Base-by-base conservation (phyloP, 352 stramenopile genomes). In the Globisporangium perplexum region DNA sequence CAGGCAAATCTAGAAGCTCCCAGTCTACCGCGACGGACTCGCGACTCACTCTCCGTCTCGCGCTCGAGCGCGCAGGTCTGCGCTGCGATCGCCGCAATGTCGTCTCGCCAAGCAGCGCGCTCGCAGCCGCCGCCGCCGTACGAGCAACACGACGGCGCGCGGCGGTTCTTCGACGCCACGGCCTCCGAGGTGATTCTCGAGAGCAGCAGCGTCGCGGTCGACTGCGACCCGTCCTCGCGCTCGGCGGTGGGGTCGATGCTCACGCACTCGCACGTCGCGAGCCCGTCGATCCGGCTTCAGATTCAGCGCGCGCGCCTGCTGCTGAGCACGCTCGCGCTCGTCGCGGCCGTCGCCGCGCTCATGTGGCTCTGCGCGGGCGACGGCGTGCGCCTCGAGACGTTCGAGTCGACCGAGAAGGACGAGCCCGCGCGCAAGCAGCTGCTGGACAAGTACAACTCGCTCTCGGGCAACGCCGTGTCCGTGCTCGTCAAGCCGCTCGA, bases 381-480 rank as follows among this genome's bases (percentile, higher is more conserved):
- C 45, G 45, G 45, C 15, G 4, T 50, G 28, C 14, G 26, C 7
- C 11, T 50, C 45, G 33, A 53, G 35, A 33, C 48, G 12, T 53
- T 53, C n/a, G 31, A 24, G 1, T 48, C 41, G 24, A 33, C 17
- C n/a, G 23, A 49, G 2, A 57, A 57, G 26, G 30, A 30, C 26
- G 41, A 47, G 5, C 35, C 15, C 2, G 24, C 8, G 23, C 30
- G n/a, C 4, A 49, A 47, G 38, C 7, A 26, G 14, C n/a, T 57
- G 3, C 11, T 57, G 22, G 41, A 47, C 39, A 31, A 28, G 22
- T 57, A 57, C 50, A 57, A 57, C 50, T 47, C 50, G 28, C 11
- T 41, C 24, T 57, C 50, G 23, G 51, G 51, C 23, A 42, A 41
- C 39, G n/a, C 43, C 31, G 42, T 38, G n/a, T 50, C 51, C 20